These are phyloP conservation scores for Fraxinus baroniana DNA, from an alignment of 305 asterid genomes.

Conservation along the genomic window DNA sequence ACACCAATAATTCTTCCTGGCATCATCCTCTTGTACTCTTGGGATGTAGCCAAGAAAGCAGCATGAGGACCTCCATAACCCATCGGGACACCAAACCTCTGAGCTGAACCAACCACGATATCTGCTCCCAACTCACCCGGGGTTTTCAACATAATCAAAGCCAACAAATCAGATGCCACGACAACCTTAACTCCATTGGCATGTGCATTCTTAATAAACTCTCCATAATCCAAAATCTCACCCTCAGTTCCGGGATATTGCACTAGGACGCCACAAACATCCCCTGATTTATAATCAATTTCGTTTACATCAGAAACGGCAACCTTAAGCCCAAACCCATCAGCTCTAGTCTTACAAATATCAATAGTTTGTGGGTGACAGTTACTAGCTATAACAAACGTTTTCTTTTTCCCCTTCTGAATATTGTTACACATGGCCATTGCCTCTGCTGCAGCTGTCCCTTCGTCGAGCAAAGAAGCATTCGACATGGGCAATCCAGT, in stretches of 20 bases:
- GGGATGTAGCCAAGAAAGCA: slow-evolving; percentile 94
- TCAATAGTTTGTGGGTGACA: slow-evolving; percentile 96
- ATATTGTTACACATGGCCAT: slow-evolving; percentile 98
- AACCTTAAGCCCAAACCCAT: slow-evolving; percentile 77
- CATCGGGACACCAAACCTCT: slow-evolving; percentile 99
- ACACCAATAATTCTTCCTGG: slow-evolving; percentile 97
- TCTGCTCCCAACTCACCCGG: slow-evolving; percentile 96
- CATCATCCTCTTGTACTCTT: slow-evolving; percentile 97
- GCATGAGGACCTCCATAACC: slow-evolving; percentile 99
- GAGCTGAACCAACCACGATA: slow-evolving; percentile 97
- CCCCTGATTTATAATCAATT: slow-evolving; percentile 70
- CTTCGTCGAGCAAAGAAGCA: slow-evolving; percentile 91
- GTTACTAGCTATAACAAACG: slow-evolving; percentile 77
- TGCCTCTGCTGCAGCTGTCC: slow-evolving; percentile 97
- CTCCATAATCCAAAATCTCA: slow-evolving; percentile 78
- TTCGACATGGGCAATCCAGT: slow-evolving; percentile 96
- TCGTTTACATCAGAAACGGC: slow-evolving; percentile 69
- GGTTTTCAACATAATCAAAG: slow-evolving; percentile 86
- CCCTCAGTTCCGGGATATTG: slow-evolving; percentile 99
- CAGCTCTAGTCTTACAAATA: slow-evolving; percentile 85
- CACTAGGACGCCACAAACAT: slow-evolving; percentile 87
- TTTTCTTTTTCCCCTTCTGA: slow-evolving; percentile 82
- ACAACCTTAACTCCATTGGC: slow-evolving; percentile 96
- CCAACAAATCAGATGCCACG: slow-evolving; percentile 89
- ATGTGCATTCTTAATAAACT: slow-evolving; percentile 88